Base-by-base conservation (phyloP, 176 grass and related monocot genomes). In the Avena sativa region DNA sequence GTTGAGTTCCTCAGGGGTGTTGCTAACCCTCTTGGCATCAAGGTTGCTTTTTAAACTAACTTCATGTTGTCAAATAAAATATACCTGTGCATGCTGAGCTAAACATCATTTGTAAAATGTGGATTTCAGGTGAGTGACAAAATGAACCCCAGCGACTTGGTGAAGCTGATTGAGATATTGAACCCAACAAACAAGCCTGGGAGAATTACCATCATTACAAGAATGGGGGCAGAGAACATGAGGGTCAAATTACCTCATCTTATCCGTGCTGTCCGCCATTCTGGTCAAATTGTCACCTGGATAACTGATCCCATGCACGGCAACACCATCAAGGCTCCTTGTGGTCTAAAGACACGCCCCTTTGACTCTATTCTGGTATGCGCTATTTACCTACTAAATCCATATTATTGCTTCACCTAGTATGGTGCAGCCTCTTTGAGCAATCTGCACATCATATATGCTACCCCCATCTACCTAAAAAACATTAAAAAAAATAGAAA, bases 141-240 rank as follows among this genome's bases (percentile, higher is more conserved):
- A 79, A 97, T 97, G 95, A 86, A 97, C 56, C 95, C 95, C 0
- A 80, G 16, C 21, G 92, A 97, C 8, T 85, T 97, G 84, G 90
- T 97, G 81, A 97, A 93, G 85, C 84, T 97, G 87, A 93, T 94
- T 47, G 92, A 97, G 79, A 97, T 97, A 85, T 67, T 97, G 71
- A 97, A 97, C 51, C 95, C 95, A 26, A 20, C 87, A 71, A 97
- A 97, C 92, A 97, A 97, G 40, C 89, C 95, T 9, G 95, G 95
- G 51, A 97, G 95, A 61, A 94, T 97, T 86, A 97, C 95, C 71
- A 87, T 97, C 65, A 94, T 94, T 71, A 86, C 92, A 63, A 94
- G 95, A 86, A 97, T 97, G 95, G 95, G 95, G 1, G 86, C 92
- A 1, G 95, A 94, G 81, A 97, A 97, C 81, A 97, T 97, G 95